phyloP scores from a whole-genome alignment of 1,284 basidiomycete species.

The Fomitopsis palustris region DNA sequence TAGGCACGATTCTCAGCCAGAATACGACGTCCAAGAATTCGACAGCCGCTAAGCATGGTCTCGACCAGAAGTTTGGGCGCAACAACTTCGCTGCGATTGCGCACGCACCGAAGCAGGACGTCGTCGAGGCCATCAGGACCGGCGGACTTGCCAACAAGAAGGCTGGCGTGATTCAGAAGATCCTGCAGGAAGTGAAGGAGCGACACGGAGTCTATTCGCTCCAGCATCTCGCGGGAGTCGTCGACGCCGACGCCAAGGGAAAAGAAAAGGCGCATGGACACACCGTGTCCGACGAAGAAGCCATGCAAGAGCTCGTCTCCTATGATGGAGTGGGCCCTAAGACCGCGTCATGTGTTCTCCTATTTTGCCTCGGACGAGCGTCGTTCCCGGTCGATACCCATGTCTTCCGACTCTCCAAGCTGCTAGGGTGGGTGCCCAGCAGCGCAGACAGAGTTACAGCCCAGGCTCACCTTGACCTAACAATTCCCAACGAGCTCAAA shows the following conservation, averaged over 20 bases:
- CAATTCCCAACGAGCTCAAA: constrained; percentile 61
- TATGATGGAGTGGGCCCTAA: constrained; percentile 76
- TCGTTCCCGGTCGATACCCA: constrained; percentile 81
- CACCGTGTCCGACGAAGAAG: constrained; percentile 51
- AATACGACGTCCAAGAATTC: constrained; percentile 69
- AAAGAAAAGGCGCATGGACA: constrained; percentile 15
- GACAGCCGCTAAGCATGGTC: constrained; percentile 54
- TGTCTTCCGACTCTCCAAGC: constrained; percentile 61
- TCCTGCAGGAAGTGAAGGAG: constrained; percentile 48
- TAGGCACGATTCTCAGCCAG: constrained; percentile 72
- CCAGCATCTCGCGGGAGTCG: constrained; percentile 48
- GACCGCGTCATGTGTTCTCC: constrained; percentile 73
- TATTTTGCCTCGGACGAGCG: constrained; percentile 73
- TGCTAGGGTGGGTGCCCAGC: constrained; percentile 70
- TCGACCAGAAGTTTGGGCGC: constrained; percentile 58
- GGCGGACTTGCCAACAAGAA: constrained; percentile 79
- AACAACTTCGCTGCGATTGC: constrained; percentile 63
- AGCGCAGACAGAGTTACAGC: constrained; percentile 61
- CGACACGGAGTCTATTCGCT: constrained; percentile 55
- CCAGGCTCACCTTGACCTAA: constrained; percentile 68
- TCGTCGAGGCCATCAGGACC: constrained; percentile 61
- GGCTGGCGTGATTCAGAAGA: constrained; percentile 60
- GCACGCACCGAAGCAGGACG: constrained; percentile 41
- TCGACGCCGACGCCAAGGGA: constrained; percentile 6
- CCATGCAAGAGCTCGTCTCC: constrained; percentile 67